Conservation (phyloP, 495 filamentous ascomycete genomes). For the Symbiotaphrina buchneri region DNA sequence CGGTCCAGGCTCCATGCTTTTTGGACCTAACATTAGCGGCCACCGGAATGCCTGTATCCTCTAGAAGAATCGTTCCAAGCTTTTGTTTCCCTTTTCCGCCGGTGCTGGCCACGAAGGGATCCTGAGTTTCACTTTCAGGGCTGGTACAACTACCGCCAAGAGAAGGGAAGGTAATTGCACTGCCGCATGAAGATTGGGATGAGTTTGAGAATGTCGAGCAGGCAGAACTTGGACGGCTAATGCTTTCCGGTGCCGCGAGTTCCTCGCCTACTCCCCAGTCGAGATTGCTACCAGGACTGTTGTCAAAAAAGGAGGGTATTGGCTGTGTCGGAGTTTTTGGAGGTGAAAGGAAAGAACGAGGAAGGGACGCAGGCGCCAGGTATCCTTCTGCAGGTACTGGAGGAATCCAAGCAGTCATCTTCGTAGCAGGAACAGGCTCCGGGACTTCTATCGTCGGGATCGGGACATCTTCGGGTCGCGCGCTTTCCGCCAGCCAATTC, state of each 20-base stretch:
- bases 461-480: slow-evolving; percentile 20
- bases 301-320: background rate
- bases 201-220: slow-evolving; percentile 47
- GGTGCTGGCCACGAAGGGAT: slow-evolving; percentile 20
- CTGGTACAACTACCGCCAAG: slow-evolving; percentile 46
- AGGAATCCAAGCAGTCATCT: too few species aligned
- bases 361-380: slow-evolving; percentile 23
- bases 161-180: slow-evolving; percentile 37
- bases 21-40: slow-evolving; percentile 1
- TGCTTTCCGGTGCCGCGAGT: slow-evolving; percentile 7
- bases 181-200: slow-evolving; percentile 43
- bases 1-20: slow-evolving; percentile 38
- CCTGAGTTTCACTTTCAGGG: slow-evolving; percentile 34
- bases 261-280: slow-evolving; percentile 7
- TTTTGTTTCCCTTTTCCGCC: background rate
- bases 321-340: slow-evolving; percentile 30
- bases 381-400: slow-evolving; percentile 14
- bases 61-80: too few species aligned
- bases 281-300: background rate
- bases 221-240: slow-evolving; percentile 30
- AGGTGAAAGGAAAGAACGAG: slow-evolving; percentile 21
- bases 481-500: too few species aligned
- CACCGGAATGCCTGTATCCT: too few species aligned
- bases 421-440: slow-evolving; percentile 10
- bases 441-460: slow-evolving; percentile 40